Base-by-base conservation (phyloP, 495 filamentous ascomycete genomes). In the Cladorrhinum samala region DNA sequence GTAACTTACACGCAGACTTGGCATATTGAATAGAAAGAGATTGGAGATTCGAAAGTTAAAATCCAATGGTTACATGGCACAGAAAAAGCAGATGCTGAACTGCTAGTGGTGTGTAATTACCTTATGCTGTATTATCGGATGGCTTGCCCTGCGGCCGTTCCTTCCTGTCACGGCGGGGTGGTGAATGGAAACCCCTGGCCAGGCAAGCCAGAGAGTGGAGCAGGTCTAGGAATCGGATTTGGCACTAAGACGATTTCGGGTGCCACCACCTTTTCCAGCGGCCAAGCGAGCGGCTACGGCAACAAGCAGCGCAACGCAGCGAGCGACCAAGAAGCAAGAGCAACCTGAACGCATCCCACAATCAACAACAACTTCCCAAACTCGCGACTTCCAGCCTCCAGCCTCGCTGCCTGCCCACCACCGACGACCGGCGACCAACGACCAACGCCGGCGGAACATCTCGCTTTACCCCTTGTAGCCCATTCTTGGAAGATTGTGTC, bases 231-330 rank as follows among this genome's bases (percentile, higher is more conserved):
- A 24, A 9, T 39, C 1, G 19, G 48, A 18, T 46, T 46, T 42
- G 24, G 36, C 56, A 47, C 55, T 58, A 58, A 37, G 36, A 46
- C 50, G 1, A 25, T 46, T 58, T 54, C n/a, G 36, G 55, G 24
- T 30, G 24, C 13, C 50, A 53, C 45, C 55, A 53, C 45, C 49
- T 38, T 24, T 25, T 8, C 14, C 23, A 18, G 49, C 49, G 38
- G 43, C 48, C 42, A 58, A 54, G 52, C 56, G 56, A 59, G 56
- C 56, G 56, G 56, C 56, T 55, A 55, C 56, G 40, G 46, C 45
- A 57, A 14, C 45, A 52, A 38, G 36, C 54, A 43, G 54, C 48
- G 39, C 39, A 37, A 18, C 11, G 39, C 39, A 41, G 39, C 39
- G 17, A 17, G 39, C 11, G 39, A 17, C 6, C 11, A 18, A 52